Evolutionary conservation across 169 alveolate species (phyloP).

Genomic region (Eimeria sp.): DNA sequence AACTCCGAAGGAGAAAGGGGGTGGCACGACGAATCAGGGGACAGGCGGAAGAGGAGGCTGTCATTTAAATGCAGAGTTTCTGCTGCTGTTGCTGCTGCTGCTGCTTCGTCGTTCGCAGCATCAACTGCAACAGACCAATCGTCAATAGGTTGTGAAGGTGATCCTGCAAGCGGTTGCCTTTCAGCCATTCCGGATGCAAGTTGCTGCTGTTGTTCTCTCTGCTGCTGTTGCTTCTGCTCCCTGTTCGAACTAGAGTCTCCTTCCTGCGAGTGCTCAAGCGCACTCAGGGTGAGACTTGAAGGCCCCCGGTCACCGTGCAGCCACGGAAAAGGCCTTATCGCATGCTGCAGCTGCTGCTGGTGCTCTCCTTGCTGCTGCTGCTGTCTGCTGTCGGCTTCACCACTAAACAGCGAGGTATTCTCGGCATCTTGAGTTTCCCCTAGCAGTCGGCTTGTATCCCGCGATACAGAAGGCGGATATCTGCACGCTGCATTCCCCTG

Average conservation of each 20-base stretch:
- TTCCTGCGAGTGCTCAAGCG: constrained; percentile 19
- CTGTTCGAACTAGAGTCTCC: background rate
- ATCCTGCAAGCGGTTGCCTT: background rate
- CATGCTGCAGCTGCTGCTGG: background rate
- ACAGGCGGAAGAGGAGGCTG: constrained; percentile 53
- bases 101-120: background rate
- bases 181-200: background rate
- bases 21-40: constrained; percentile 41
- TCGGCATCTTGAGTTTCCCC: background rate
- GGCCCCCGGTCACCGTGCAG: background rate
- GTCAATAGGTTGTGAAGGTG: background rate
- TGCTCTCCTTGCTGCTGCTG: background rate
- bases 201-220: background rate
- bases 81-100: constrained; percentile 9
- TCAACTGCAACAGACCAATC: background rate
- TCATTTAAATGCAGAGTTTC: background rate
- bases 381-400: background rate
- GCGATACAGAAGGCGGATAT: background rate
- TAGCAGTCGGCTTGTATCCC: constrained; percentile 9
- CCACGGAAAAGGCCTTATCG: background rate
- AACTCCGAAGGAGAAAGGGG: constrained; percentile 13
- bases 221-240: constrained; percentile 48
- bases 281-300: constrained; percentile 19
- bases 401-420: background rate
- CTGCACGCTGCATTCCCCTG: background rate